Base-by-base conservation (phyloP, 441 rosid genomes). In the Theobroma grandiflorum region DNA sequence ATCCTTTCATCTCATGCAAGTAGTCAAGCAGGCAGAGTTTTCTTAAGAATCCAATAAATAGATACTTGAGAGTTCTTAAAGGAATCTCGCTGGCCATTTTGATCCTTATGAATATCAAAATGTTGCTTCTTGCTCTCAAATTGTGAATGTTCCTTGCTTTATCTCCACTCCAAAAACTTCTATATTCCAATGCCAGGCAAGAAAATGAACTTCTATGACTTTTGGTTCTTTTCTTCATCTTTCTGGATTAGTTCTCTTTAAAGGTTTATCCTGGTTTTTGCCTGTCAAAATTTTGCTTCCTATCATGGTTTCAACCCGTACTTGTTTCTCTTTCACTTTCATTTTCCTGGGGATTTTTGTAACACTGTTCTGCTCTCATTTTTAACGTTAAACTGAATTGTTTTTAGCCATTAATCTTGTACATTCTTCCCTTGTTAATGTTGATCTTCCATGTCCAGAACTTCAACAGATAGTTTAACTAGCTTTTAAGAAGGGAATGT, bases 61-160 rank as follows among this genome's bases (percentile, higher is more conserved):
- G 50, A 78, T 38, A 33, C 79, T 78, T 76, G 64, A 59, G 5
- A 52, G 42, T 78, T 80, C 62, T 74, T 83, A 69, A 81, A 75
- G 87, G 70, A 77, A 81, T 59, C 84, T 53, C 64, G 58, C 72
- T 73, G 72, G 33, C 84, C 11, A 49, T 80, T 71, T 62, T 66
- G 31, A 15, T 72, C 31, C 42, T 26, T 52, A 12, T 71, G 74
- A 70, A 79, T 31, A 65, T 59, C 65, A 59, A 74, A 72, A 76
- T 15, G 61, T 38, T 83, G 79, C 83, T 80, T 83, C 69, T 74
- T 59, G 33, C 64, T 15, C 52, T 35, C 10, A 35, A 52, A 63
- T 43, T 75, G 47, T 12, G 67, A 71, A 84, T 84, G 67, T 83
- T 47, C 82, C 62, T 81, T 77, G 37, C 79, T 79, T 79, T 67